Evolutionary conservation across 2,329 filamentous ascomycete species (phyloP).

Genomic region (Magnaporthiopsis rhizophila): DNA sequence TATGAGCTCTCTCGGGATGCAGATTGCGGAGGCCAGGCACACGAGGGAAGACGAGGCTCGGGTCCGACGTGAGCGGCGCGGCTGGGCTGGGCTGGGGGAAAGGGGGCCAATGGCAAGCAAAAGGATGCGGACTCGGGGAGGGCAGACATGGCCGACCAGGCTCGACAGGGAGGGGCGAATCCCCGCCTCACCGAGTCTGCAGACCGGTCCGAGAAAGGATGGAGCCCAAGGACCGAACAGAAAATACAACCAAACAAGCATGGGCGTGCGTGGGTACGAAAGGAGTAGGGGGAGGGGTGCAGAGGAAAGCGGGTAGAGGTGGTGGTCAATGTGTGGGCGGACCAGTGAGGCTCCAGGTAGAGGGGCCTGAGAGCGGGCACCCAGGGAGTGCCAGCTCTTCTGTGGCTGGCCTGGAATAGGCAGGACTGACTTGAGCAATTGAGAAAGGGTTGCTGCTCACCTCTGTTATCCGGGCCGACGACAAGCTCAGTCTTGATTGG

Average conservation of each 20-base stretch:
- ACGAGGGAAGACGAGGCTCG: neutral
- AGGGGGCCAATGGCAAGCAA: neutral
- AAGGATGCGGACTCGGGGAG: neutral
- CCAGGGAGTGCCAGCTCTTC: neutral
- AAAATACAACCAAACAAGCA: neutral
- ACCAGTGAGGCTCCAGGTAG: neutral
- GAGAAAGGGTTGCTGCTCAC: neutral
- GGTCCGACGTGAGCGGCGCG: neutral
- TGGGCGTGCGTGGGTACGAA: neutral
- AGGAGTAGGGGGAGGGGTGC: neutral
- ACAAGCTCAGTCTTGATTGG: neutral
- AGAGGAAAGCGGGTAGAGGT: neutral
- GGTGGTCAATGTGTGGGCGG: neutral
- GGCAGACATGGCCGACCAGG: neutral
- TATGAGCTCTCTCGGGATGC: neutral
- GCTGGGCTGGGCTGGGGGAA: too few relatives aligned
- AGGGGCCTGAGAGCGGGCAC: neutral
- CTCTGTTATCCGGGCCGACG: neutral
- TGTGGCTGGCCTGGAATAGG: neutral
- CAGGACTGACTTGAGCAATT: neutral
- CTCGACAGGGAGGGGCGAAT: neutral
- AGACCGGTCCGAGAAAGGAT: neutral
- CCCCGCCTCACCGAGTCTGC: neutral
- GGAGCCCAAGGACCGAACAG: neutral
- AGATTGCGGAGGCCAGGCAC: neutral